Conservation (phyloP, 495 filamentous ascomycete genomes). For the Hyaloscypha finlandica region DNA sequence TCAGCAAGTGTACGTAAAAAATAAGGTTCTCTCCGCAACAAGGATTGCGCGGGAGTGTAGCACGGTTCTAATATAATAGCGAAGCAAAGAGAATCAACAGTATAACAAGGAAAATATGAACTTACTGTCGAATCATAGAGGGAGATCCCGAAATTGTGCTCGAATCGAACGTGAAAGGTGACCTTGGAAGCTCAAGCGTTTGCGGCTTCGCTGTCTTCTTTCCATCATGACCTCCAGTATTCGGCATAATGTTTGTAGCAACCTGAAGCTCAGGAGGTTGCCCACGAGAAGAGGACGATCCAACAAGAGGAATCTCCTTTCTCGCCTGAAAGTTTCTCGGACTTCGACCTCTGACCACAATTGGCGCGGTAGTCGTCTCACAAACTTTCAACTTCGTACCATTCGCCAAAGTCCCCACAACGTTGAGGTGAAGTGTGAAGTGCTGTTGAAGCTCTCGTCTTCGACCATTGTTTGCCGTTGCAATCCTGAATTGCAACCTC, state of each 20-base stretch:
- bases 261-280: constrained; percentile 40
- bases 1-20: constrained; percentile 24
- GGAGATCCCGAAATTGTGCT: constrained; percentile 53
- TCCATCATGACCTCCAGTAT: constrained; percentile 42
- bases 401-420: constrained; percentile 70
- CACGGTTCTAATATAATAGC: background rate
- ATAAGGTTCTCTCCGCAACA: constrained; percentile 14
- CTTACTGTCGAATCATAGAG: constrained; percentile 29
- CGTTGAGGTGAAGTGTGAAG: constrained; percentile 74
- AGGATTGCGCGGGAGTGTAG: constrained; percentile 3
- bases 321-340: constrained; percentile 78
- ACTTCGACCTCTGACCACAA: constrained; percentile 77
- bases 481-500: constrained; percentile 84
- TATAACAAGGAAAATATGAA: constrained; percentile 14
- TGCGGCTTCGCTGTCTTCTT: constrained; percentile 48
- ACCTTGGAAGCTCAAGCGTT: constrained; percentile 50
- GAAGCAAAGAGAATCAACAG: background rate
- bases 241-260: constrained; percentile 19
- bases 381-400: constrained; percentile 67
- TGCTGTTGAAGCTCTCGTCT: constrained; percentile 81
- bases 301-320: constrained; percentile 73
- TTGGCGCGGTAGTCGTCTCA: constrained; percentile 72
- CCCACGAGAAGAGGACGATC: constrained; percentile 68
- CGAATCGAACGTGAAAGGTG: constrained; percentile 56
- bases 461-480: constrained; percentile 70